Evolutionary conservation across 768 basidiomycete species (phyloP).

Genomic region (Ephemerocybe angulata): DNA sequence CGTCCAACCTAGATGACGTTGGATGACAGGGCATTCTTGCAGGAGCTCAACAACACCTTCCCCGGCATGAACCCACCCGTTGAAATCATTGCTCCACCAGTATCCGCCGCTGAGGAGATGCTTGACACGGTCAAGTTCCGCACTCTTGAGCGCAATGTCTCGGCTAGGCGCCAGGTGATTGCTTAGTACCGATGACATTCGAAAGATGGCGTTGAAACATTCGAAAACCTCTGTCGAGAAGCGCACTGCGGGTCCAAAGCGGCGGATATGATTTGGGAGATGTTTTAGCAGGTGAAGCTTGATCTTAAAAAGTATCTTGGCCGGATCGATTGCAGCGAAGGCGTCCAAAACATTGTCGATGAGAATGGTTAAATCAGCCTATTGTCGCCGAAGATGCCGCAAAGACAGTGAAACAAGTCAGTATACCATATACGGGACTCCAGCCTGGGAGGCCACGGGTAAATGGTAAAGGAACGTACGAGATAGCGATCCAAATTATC

Average conservation of each 20-base stretch:
- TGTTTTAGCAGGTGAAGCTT: constrained; percentile 37
- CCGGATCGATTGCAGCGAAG: constrained; percentile 30
- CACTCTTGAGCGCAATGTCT: constrained; percentile 33
- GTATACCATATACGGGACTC: background rate
- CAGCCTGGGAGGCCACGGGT: no score
- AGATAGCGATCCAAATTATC: constrained; percentile 31
- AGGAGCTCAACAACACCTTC: background rate
- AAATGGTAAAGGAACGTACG: constrained; percentile 7
- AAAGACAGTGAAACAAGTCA: background rate
- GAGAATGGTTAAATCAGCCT: constrained; percentile 26
- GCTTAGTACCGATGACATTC: constrained; percentile 34
- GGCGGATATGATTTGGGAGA: constrained; percentile 28
- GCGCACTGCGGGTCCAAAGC: constrained; percentile 34
- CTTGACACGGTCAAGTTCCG: constrained; percentile 27
- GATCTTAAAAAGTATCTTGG: constrained; percentile 30
- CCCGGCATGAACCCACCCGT: constrained; percentile 9
- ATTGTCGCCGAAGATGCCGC: no score
- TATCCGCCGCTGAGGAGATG: constrained; percentile 28
- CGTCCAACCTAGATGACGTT: background rate
- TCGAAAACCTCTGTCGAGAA: constrained; percentile 35
- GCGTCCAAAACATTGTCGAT: constrained; percentile 35
- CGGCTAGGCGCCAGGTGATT: constrained; percentile 44
- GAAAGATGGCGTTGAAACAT: constrained; percentile 40
- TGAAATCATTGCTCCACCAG: constrained; percentile 19
- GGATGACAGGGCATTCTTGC: background rate